Evolutionary conservation across 257 asterid species (phyloP), one percentile per base, ranked within the genome.

Genomic region (Jasminum sambac): DNA sequence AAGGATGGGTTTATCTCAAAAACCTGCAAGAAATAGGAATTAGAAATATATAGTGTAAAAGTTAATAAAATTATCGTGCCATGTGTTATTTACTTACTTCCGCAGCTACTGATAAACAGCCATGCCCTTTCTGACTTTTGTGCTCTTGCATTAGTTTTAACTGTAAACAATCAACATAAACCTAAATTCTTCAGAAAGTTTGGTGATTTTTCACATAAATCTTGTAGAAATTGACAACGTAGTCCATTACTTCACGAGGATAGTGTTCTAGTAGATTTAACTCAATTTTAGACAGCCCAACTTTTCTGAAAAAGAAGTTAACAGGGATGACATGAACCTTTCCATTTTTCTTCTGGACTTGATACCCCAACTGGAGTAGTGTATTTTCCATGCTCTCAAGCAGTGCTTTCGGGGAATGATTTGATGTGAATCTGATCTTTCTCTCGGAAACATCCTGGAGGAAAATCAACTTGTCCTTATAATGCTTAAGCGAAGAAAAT

Each of bases 391-490:
- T 86, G 85, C 89, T 80, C 81, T 89, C 90, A 73, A 88, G 85
- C 85, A 95, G 71, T 77, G 86, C 94, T 69, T 83, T 91, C 19
- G 93, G 92, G 74, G 94, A 85, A 77, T 77, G 84, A 74, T 85
- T 81, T 30, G 99, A 91, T 2, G 99, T 81, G 55, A 95, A 95
- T 71, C 99, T 84, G 75, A 95, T 95, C 74, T 87, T 89, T 83
- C 99, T 89, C 85, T 91, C 94, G 0, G 99, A 87, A 68, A 81
- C 88, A 79, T 91, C 99, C 99, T 94, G 87, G 24, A 24, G 16
- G 12, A 76, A 44, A 19, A n/a, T 7, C 70, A 70, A 30, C 4
- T 39, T 11, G 12, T 23, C 38, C 34, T 14, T 65, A 24, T 38
- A 34, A 63, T 34, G 11, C 46, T 46, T 58, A 64, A 43, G 16